Percentiles rank a stretch among this genome's conserved stretches.
phyloP scores from a whole-genome alignment of 2,329 filamentous ascomycete genomes.

The Blastomyces gilchristii region DNA sequence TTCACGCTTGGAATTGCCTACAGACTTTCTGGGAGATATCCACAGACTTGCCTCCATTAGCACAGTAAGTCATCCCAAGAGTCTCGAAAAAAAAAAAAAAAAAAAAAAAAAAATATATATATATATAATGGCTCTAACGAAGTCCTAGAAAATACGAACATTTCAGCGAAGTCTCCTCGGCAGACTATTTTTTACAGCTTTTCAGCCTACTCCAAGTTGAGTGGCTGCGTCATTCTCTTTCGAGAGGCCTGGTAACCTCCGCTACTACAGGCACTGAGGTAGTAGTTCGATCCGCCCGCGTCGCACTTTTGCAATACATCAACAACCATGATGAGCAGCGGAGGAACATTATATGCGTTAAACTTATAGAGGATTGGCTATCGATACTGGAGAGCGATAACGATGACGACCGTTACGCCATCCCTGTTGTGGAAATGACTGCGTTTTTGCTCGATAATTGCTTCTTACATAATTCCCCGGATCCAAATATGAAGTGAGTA shows the following conservation, averaged over 20 bases:
- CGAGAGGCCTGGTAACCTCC: slow-evolving; percentile 38
- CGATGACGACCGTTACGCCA: slow-evolving; percentile 56
- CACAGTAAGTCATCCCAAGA: slow-evolving; percentile 32
- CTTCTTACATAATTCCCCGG: slow-evolving; percentile 29
- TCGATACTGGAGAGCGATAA: slow-evolving; percentile 46
- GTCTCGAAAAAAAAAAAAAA: slow-evolving; percentile 11
- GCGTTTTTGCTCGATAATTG: slow-evolving; percentile 64
- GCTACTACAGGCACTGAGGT: slow-evolving; percentile 37
- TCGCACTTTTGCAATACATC: slow-evolving; percentile 32
- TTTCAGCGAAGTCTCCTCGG: slow-evolving; percentile 36
- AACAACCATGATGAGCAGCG: slow-evolving; percentile 17
- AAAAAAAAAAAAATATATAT: neutral
- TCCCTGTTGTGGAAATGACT: slow-evolving; percentile 66
- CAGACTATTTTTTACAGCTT: slow-evolving; percentile 36
- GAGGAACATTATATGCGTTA: slow-evolving; percentile 33
- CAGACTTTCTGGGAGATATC: slow-evolving; percentile 31
- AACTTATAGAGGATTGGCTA: slow-evolving; percentile 44
- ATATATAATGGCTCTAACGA: neutral
- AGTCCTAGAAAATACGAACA: slow-evolving; percentile 31
- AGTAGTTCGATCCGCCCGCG: slow-evolving; percentile 34
- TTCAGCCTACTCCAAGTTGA: slow-evolving; percentile 28
- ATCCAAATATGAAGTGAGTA: slow-evolving; percentile 34
- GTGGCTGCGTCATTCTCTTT: slow-evolving; percentile 29
- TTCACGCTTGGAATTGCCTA: slow-evolving; percentile 39
- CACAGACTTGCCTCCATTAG: slow-evolving; percentile 25